A percentile compares a stretch with the other conserved stretches of the same genome.
phyloP scores from a whole-genome alignment of 495 filamentous ascomycete species.

The Neurospora cerealis region DNA sequence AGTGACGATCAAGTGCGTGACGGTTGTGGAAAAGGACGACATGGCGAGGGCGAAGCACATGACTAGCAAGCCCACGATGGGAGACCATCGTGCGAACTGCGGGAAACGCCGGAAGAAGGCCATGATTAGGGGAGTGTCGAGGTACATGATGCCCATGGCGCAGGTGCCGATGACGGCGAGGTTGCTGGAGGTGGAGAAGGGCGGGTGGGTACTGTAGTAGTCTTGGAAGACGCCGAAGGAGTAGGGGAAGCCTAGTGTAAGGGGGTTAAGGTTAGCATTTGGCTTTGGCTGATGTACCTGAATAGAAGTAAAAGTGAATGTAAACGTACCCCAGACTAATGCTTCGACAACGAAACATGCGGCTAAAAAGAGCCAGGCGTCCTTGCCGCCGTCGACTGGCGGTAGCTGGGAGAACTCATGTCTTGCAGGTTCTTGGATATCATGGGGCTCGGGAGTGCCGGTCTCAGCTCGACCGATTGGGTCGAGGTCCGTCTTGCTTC shows the following conservation, averaged over 20 bases:
- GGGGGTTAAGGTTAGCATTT: not conserved
- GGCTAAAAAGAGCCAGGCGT: slow-evolving; percentile 56
- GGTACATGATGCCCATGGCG: slow-evolving; percentile 41
- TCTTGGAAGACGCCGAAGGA: slow-evolving; percentile 44
- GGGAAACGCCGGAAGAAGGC: slow-evolving; percentile 22
- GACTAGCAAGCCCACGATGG: slow-evolving; percentile 28
- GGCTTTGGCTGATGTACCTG: not conserved
- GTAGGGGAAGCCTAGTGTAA: slow-evolving; percentile 48
- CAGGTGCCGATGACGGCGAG: slow-evolving; percentile 34
- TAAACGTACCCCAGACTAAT: slow-evolving; percentile 51
- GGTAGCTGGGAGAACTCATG: slow-evolving; percentile 38
- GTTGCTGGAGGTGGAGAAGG: slow-evolving; percentile 27
- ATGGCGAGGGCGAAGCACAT: slow-evolving; percentile 32
- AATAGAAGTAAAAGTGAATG: not conserved
- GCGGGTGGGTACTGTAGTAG: slow-evolving; percentile 35
- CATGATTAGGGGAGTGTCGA: slow-evolving; percentile 32
- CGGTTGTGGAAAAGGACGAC: slow-evolving; percentile 34
- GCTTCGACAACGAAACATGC: slow-evolving; percentile 54
- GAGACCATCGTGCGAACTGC: slow-evolving; percentile 19
- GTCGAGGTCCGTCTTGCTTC: not conserved
- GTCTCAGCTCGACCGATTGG: not conserved
- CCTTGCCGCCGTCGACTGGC: slow-evolving; percentile 47
- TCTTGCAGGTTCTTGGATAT: not conserved
- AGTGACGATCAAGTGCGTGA: slow-evolving; percentile 38
- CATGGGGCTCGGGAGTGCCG: not conserved